Evolutionary conservation across 2,329 filamentous ascomycete genomes (phyloP).

Genomic region (Alternaria ventricosa): DNA sequence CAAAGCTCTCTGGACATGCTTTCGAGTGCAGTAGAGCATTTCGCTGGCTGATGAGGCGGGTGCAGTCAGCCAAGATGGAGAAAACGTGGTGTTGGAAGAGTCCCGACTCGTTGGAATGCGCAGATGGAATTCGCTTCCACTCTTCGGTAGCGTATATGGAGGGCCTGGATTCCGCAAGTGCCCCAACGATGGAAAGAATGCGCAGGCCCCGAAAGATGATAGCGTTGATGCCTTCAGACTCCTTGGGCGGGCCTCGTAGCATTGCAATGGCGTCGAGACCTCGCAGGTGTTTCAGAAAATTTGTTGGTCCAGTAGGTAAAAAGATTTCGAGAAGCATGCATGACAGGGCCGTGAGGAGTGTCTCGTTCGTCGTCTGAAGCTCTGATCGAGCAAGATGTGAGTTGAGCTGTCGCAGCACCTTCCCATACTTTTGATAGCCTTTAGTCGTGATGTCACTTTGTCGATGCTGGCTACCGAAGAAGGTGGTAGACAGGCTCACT

Average conservation of each 20-base stretch:
- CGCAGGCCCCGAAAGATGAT: slow-evolving; percentile 29
- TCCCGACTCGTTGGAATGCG: slow-evolving; percentile 13
- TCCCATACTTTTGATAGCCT: slow-evolving; percentile 33
- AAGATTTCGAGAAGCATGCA: slow-evolving; percentile 40
- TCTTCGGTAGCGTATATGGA: slow-evolving; percentile 30
- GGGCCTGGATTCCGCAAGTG: slow-evolving; percentile 22
- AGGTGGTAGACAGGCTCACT: slow-evolving; percentile 31
- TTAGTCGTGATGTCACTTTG: slow-evolving; percentile 22
- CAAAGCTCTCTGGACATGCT: not conserved
- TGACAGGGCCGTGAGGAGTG: slow-evolving; percentile 31
- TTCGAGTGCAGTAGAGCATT: slow-evolving; percentile 5
- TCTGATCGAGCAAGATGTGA: slow-evolving; percentile 19
- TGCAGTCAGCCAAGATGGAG: slow-evolving; percentile 32
- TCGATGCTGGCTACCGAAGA: slow-evolving; percentile 36
- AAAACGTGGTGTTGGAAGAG: slow-evolving; percentile 29
- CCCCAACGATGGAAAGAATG: slow-evolving; percentile 32
- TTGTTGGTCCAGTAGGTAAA: slow-evolving; percentile 32
- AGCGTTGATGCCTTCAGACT: slow-evolving; percentile 11
- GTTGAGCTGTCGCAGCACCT: slow-evolving; percentile 34
- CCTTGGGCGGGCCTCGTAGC: slow-evolving; percentile 28
- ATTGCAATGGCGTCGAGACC: slow-evolving; percentile 38
- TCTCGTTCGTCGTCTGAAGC: slow-evolving; percentile 31
- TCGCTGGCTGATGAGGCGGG: slow-evolving; percentile 22
- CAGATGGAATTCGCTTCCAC: slow-evolving; percentile 30
- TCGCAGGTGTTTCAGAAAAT: slow-evolving; percentile 36